Evolutionary conservation across 805 yeast genomes (phyloP).

Genomic region (Wickerhamomyces strasburgensis): DNA sequence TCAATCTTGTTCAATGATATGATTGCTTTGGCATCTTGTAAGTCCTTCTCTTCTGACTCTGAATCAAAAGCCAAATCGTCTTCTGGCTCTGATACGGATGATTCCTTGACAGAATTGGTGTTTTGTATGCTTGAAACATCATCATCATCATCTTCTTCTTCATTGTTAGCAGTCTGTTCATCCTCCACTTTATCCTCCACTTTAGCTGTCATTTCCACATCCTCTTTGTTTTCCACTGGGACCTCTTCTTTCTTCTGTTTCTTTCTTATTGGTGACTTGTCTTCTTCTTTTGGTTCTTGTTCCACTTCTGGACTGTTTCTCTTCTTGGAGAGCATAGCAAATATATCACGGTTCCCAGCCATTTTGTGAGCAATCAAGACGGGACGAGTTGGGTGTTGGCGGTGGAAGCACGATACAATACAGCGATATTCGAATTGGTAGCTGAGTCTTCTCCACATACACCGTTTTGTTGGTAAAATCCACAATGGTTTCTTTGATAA

Average conservation of each 20-base stretch:
- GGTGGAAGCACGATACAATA: not conserved
- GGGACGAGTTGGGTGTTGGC: conserved; percentile 1
- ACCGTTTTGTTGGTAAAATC: too few species aligned
- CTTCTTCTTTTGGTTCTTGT: not conserved
- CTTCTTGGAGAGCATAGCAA: conserved; percentile 22
- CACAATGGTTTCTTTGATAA: too few species aligned
- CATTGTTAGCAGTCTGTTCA: conserved; percentile 1
- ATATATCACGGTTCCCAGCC: conserved; percentile 22
- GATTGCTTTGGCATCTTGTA: conserved; percentile 20
- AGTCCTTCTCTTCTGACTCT: conserved; percentile 21
- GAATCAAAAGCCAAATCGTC: conserved; percentile 21
- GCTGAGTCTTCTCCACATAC: not conserved
- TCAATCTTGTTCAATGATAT: conserved; percentile 14
- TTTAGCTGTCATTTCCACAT: not conserved
- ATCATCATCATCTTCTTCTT: not conserved
- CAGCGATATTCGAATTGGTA: too few species aligned
- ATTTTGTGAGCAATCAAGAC: conserved; percentile 6
- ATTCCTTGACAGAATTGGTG: not conserved
- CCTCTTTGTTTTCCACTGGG: not conserved
- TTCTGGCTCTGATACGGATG: conserved; percentile 7
- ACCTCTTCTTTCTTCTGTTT: conserved; percentile 5
- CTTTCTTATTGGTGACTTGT: not conserved
- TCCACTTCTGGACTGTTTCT: conserved; percentile 1
- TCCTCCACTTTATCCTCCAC: too few species aligned
- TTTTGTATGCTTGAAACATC: not conserved